Conservation (phyloP, 768 basidiomycete genomes). For the Naganishia vishniacii region DNA sequence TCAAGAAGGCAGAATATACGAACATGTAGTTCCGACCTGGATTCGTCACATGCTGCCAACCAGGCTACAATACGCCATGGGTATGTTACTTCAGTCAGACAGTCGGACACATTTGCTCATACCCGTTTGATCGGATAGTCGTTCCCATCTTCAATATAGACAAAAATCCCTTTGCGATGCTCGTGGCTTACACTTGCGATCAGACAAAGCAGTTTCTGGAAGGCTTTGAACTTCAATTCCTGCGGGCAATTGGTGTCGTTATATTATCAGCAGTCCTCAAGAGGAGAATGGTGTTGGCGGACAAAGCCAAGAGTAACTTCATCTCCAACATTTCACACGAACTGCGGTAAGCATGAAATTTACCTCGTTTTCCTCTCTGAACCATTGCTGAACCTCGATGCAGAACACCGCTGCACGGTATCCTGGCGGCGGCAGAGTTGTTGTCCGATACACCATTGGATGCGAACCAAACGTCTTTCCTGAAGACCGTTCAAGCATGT, state of each 20-base stretch:
- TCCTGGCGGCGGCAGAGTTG: constrained; percentile 86
- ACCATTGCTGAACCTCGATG: too few relatives aligned
- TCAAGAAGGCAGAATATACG: constrained; percentile 81
- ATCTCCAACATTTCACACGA: constrained; percentile 93
- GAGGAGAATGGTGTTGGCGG: constrained; percentile 84
- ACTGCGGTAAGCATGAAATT: constrained; percentile 54
- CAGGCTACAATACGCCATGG: constrained; percentile 78
- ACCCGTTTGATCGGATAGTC: constrained; percentile 51
- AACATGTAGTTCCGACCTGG: constrained; percentile 75
- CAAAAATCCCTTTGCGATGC: constrained; percentile 79
- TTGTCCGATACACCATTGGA: constrained; percentile 75
- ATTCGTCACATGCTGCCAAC: constrained; percentile 74
- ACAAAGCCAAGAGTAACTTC: constrained; percentile 86
- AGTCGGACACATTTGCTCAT: too few relatives aligned
- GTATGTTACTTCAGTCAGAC: constrained; percentile 51
- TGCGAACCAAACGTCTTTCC: constrained; percentile 73
- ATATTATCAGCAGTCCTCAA: constrained; percentile 89
- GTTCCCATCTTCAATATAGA: constrained; percentile 92
- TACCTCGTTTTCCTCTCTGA: too few relatives aligned
- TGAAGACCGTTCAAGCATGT: constrained; percentile 89
- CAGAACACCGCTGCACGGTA: constrained; percentile 80
- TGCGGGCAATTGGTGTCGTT: constrained; percentile 88
- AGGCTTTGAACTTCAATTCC: constrained; percentile 66
- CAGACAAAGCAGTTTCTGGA: constrained; percentile 66
- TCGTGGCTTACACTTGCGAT: constrained; percentile 80